These are phyloP conservation scores for Microcyclosporella mali DNA, from an alignment of 2,329 filamentous ascomycete genomes.

Conservation along the genomic window DNA sequence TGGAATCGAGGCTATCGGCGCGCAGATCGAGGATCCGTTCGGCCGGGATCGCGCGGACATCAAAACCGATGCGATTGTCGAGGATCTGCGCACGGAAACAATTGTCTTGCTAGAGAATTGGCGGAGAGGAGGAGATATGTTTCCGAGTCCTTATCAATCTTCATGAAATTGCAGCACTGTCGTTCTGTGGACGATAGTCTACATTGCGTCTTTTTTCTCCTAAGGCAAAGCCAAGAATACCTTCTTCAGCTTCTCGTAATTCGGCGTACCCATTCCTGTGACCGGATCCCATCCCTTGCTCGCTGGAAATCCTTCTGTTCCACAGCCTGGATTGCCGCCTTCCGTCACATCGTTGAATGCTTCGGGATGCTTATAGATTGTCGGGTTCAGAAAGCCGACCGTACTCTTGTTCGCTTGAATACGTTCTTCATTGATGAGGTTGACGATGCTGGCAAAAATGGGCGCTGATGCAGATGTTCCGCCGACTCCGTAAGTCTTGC, in stretches of 20 bases:
- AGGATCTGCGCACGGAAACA: constrained; percentile 54
- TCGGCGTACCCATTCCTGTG: constrained; percentile 25
- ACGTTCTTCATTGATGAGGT: constrained; percentile 37
- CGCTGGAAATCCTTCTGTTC: constrained; percentile 25
- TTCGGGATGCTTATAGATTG: constrained; percentile 37
- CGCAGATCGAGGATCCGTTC: constrained; percentile 60
- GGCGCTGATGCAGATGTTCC: constrained; percentile 48
- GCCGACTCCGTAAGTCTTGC: constrained; percentile 35
- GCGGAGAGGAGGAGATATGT: constrained; percentile 36
- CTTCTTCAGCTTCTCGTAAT: constrained; percentile 23
- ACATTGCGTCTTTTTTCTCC: background rate
- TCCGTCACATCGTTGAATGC: constrained; percentile 31
- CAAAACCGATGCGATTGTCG: constrained; percentile 60
- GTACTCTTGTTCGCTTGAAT: constrained; percentile 28
- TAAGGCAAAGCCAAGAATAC: constrained; percentile 23
- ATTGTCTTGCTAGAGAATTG: constrained; percentile 55
- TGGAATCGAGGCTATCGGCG: constrained; percentile 58
- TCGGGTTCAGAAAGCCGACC: constrained; percentile 38
- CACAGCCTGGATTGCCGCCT: constrained; percentile 33
- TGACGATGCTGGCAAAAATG: constrained; percentile 43
- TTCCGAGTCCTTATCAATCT: constrained; percentile 1
- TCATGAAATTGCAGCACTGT: background rate
- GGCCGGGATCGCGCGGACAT: constrained; percentile 62
- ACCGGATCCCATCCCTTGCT: constrained; percentile 30
- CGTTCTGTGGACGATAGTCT: background rate